Base-by-base conservation (phyloP, 768 basidiomycete genomes). In the Suillus alpinus region DNA sequence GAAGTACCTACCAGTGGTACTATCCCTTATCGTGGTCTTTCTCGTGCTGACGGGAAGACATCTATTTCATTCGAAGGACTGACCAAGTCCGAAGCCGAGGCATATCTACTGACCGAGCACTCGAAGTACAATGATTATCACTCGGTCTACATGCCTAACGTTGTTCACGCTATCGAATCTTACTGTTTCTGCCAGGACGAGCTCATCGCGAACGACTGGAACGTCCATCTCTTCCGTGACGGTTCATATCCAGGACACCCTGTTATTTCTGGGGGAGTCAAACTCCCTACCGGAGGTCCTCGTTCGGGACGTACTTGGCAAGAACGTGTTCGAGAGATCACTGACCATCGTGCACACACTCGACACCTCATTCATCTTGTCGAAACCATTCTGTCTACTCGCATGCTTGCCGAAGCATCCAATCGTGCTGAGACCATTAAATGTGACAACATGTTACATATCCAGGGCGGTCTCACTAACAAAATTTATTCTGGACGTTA, bases 401-500 rank as follows among this genome's bases (percentile, higher is more conserved):
- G n/a, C 4, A 44, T 44, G 43, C 43, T 20, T 20, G 20, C 43
- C 2, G 43, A 44, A 6, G 43, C 43, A 4, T 20, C 20, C 0
- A 12, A n/a, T 4, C 6, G 0, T 0, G 2, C 2, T 0, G 1
- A 1, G 0, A 43, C n/a, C 5, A 43, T 43, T 9, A 20, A 43
- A n/a, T 43, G n/a, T 43, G 41, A 43, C n/a, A 4, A 43, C 9
- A 4, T 4, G 0, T 0, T 43, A 3, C 41, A 43, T 10, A n/a
- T 43, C 1, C 18, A 43, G 13, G n/a, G 41, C 0, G 41, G 41
- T n/a, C n/a, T 43, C 0, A n/a, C 41, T n/a, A 1, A n/a, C 0
- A n/a, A n/a, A n/a, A 34, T 4, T 6, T 34, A 34, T 6, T 34
- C 9, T 1, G 8, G 41, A 4, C n/a, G 1, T 4, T 43, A 43